phyloP scores from a whole-genome alignment of 306 rosid species.

The Comarum palustre region DNA sequence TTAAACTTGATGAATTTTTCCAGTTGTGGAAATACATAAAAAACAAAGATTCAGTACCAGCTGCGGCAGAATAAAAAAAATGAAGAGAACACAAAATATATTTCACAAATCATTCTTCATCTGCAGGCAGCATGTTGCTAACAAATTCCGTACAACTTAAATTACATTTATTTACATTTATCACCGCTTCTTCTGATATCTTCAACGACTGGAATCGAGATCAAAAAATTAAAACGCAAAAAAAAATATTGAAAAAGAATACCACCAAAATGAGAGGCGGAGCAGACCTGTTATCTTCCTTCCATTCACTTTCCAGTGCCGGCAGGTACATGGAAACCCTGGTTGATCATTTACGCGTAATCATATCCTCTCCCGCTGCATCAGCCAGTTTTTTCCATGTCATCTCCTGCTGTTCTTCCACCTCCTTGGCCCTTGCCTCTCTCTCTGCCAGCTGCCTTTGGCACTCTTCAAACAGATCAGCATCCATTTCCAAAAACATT shows the following conservation, averaged over 20 bases:
- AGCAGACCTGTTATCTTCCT: slow-evolving; percentile 31
- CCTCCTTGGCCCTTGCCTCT: slow-evolving; percentile 55
- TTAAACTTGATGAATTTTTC: not conserved
- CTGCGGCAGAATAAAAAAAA: slow-evolving; percentile 11
- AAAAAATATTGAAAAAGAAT: slow-evolving; percentile 47
- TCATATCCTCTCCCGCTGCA: slow-evolving; percentile 61
- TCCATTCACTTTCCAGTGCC: slow-evolving; percentile 27
- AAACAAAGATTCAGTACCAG: slow-evolving; percentile 16
- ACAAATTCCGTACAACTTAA: slow-evolving; percentile 48
- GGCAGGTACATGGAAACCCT: not conserved
- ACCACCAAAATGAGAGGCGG: slow-evolving; percentile 44
- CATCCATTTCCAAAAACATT: slow-evolving; percentile 93
- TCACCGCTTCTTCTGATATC: slow-evolving; percentile 46
- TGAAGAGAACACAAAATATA: slow-evolving; percentile 30
- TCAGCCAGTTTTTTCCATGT: slow-evolving; percentile 87
- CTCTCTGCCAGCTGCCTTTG: slow-evolving; percentile 64
- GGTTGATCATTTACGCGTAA: slow-evolving; percentile 33
- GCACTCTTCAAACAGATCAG: slow-evolving; percentile 83
- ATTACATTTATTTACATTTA: slow-evolving; percentile 66
- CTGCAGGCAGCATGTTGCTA: slow-evolving; percentile 55
- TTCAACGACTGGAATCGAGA: slow-evolving; percentile 43
- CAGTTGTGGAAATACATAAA: not conserved
- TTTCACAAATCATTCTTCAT: slow-evolving; percentile 56
- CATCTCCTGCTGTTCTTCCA: slow-evolving; percentile 58
- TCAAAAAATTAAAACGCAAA: slow-evolving; percentile 30